Conservation (phyloP, 2,329 filamentous ascomycete species). For the Chaetomium sp. region DNA sequence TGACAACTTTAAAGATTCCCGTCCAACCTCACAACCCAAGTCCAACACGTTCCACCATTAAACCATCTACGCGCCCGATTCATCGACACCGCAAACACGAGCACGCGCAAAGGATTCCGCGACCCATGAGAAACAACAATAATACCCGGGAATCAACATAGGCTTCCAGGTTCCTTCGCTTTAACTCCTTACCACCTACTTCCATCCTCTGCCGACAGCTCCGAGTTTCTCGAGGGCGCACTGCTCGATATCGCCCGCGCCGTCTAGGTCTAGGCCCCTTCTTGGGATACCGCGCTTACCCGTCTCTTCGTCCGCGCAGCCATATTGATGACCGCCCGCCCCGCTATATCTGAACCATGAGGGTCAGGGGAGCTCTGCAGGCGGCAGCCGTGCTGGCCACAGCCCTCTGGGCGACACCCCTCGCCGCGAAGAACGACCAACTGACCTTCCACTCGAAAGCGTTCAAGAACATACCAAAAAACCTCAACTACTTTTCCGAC, state of each 20-base stretch:
- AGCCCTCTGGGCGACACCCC: conserved; percentile 43
- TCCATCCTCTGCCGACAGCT: not conserved
- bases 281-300: not conserved
- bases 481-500: conserved; percentile 88
- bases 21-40: conserved; percentile 2
- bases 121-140: not conserved
- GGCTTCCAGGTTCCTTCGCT: too few species aligned
- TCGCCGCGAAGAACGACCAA: conserved; percentile 59
- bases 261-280: not conserved
- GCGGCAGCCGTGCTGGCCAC: conserved; percentile 57
- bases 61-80: not conserved
- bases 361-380: conserved; percentile 51
- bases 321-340: conserved; percentile 48
- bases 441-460: conserved; percentile 66
- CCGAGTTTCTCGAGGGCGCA: conserved; percentile 1
- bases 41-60: not conserved
- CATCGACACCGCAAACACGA: not conserved
- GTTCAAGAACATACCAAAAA: conserved; percentile 67
- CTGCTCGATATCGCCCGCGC: not conserved
- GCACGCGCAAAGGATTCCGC: not conserved
- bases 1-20: conserved; percentile 17
- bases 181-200: not conserved
- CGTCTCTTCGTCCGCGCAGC: not conserved
- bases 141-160: not conserved
- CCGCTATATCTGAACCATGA: conserved; percentile 53